Base-by-base conservation (phyloP, 176 grass and related monocot genomes). In the Secale cereale region DNA sequence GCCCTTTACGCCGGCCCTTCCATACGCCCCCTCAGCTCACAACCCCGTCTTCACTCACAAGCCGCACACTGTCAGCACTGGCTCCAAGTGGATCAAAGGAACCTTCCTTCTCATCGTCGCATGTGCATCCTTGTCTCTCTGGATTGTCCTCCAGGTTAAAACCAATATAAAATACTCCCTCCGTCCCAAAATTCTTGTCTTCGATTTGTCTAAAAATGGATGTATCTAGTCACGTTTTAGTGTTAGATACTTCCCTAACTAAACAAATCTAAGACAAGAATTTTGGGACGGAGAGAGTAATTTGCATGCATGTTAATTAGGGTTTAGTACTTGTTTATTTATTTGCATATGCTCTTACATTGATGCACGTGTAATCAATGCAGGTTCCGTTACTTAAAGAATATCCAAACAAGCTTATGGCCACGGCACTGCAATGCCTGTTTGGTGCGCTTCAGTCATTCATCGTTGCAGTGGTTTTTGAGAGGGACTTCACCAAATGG, bases 1-100 rank as follows among this genome's bases (percentile, higher is more conserved):
- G 90, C 90, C 22, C 85, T 97, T 59, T 94, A 92, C 63, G 32
- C 64, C 11, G 95, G 90, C 2, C 92, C 92, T 19, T 65, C 86
- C 36, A 74, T 97, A 22, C 91, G 60, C 60, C 81, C 86, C 1
- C 46, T 93, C 66, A n/a, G 84, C 28, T 37, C 82, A 91, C 76
- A 85, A 92, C 36, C 79, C 22, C 26, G 63, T 23, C 28, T 89
- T 88, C 43, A 77, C 32, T 61, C 70, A 73, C 39, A 45, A 45
- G 39, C n/a, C 22, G 7, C 6, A 26, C 13, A 41, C 1, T 13
- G 40, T 25, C 22, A 71, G 39, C 40, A 37, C 69, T 54, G 59
- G 26, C 3, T 50, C 45, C 5, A 16, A 19, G 10, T 94, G 92
- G 95, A 89, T 94, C 64, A 78, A 84, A 70, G 95, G 92, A 16